Evolutionary conservation across 805 yeast species (phyloP), one percentile per base, ranked within the genome.

Genomic region (Cyberlindnera suaveolens): DNA sequence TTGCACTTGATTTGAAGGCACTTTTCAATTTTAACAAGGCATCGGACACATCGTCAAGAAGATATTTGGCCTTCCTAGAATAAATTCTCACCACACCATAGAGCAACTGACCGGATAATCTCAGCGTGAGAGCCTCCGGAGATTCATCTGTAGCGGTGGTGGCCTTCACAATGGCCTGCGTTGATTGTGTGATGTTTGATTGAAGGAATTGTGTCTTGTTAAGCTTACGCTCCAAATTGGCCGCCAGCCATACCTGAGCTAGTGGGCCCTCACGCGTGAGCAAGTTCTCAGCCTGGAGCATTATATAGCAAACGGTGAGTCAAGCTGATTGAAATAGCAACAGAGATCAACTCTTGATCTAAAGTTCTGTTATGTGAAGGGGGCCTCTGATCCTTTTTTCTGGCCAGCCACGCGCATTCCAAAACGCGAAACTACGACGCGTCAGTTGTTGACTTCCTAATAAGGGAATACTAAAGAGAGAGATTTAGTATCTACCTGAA

Each of bases 211-310:
- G 91, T 41, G 77, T 78, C 53, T 83, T 82, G 35, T 89, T 74
- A 30, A 86, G 73, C 51, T 81, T 82, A 54, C 79, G 78, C 53
- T 89, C 95, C 64, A 89, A 74, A 58, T 86, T 89, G 17, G 96
- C 91, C 9, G 96, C 96, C 38, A 89, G 70, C 96, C 96, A 89
- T 8, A 88, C 89, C 50, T 82, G 85, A 3, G 95, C 95, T 47
- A 89, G 68, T 1, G 96, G 96, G 3, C 96, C 95, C 57, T 81
- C 81, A 47, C 77, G 80, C 2, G 85, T 70, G 17, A 81, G 67
- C 29, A 79, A 61, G 39, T 69, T 68, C 41, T 75, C 80, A 2
- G 79, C 68, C 47, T 66, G 72, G 50, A 72, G 69, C 80, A 75
- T 75, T 27, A 4, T 7, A 6, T 27, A n/a, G 34, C 23, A 34